These are phyloP conservation scores for Daldinia vernicosa DNA, from an alignment of 495 filamentous ascomycete species.

Conservation along the genomic window DNA sequence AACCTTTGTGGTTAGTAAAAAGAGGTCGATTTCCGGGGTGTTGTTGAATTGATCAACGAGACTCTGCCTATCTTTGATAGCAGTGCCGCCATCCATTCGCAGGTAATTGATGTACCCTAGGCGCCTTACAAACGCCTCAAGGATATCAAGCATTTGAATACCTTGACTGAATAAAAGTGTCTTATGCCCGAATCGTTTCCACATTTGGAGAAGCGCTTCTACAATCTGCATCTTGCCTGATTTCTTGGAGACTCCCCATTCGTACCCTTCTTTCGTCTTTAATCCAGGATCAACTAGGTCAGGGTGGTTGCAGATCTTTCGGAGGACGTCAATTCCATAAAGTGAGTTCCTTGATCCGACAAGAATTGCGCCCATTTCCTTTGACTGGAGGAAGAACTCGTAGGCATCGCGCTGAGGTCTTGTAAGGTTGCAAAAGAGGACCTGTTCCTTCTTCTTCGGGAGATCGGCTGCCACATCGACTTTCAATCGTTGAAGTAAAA, in stretches of 20 bases:
- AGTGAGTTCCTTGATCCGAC: constrained; percentile 78
- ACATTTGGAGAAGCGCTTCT: constrained; percentile 81
- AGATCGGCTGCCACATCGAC: constrained; percentile 92
- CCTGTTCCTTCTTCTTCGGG: constrained; percentile 92
- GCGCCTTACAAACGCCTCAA: constrained; percentile 77
- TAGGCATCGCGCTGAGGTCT: constrained; percentile 79
- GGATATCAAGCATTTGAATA: constrained; percentile 90
- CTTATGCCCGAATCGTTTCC: constrained; percentile 89
- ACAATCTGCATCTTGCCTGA: constrained; percentile 97
- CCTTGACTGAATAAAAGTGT: constrained; percentile 91
- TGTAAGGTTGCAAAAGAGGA: constrained; percentile 93
- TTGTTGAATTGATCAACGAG: constrained; percentile 94
- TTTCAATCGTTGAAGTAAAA: constrained; percentile 92
- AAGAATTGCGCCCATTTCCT: constrained; percentile 81
- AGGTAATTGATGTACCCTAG: constrained; percentile 77
- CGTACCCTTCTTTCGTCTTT: constrained; percentile 66
- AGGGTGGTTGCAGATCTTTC: constrained; percentile 98
- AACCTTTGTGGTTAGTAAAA: constrained; percentile 93
- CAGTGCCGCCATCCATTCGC: constrained; percentile 92
- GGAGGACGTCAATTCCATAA: constrained; percentile 87
- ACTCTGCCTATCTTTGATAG: constrained; percentile 79
- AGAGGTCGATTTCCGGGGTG: constrained; percentile 79
- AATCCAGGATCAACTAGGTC: constrained; percentile 76
- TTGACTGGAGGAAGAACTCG: constrained; percentile 78
- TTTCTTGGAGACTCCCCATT: constrained; percentile 76